These are phyloP conservation scores for Elongisporangium senticosum DNA, from an alignment of 352 stramenopile genomes.

Conservation along the genomic window DNA sequence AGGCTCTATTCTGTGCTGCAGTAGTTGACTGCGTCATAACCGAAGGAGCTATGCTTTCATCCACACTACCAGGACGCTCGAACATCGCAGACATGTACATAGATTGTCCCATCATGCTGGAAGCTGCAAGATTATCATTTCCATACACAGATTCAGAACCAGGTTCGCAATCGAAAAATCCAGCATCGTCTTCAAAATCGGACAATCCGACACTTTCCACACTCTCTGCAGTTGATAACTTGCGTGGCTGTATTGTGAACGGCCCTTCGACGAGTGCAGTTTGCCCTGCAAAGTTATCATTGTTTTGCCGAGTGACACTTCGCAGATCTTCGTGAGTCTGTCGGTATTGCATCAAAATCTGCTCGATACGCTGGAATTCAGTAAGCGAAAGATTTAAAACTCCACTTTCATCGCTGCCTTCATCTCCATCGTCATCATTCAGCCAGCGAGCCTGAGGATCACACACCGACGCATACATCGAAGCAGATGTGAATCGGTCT, in stretches of 20 bases:
- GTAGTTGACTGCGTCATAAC: slow-evolving; percentile 22
- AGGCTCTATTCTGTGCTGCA: slow-evolving; percentile 23
- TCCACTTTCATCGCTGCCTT: slow-evolving; percentile 11
- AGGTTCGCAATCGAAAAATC: slow-evolving; percentile 82
- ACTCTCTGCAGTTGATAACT: slow-evolving; percentile 66
- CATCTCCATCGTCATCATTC: slow-evolving; percentile 29
- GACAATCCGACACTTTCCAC: slow-evolving; percentile 78
- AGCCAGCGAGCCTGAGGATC: slow-evolving; percentile 59
- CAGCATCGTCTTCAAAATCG: slow-evolving; percentile 78
- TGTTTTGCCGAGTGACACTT: slow-evolving; percentile 15
- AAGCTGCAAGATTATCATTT: slow-evolving; percentile 22
- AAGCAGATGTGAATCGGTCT: slow-evolving; percentile 25
- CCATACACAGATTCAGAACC: slow-evolving; percentile 37
- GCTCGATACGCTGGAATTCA: slow-evolving; percentile 84
- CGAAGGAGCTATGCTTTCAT: neutral
- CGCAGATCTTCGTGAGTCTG: slow-evolving; percentile 66
- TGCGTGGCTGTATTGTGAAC: slow-evolving; percentile 27
- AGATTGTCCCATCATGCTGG: slow-evolving; percentile 64
- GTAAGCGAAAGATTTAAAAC: slow-evolving; percentile 62
- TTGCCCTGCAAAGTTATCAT: slow-evolving; percentile 14
- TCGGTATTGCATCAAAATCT: slow-evolving; percentile 74
- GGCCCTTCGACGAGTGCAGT: slow-evolving; percentile 3
- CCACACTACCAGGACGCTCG: slow-evolving; percentile 30
- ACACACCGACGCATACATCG: slow-evolving; percentile 77
- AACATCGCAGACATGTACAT: slow-evolving; percentile 80